Percentiles rank a stretch among this genome's conserved stretches.
phyloP scores from a whole-genome alignment of 2,329 filamentous ascomycete species.

The Tympanopsis confertula region DNA sequence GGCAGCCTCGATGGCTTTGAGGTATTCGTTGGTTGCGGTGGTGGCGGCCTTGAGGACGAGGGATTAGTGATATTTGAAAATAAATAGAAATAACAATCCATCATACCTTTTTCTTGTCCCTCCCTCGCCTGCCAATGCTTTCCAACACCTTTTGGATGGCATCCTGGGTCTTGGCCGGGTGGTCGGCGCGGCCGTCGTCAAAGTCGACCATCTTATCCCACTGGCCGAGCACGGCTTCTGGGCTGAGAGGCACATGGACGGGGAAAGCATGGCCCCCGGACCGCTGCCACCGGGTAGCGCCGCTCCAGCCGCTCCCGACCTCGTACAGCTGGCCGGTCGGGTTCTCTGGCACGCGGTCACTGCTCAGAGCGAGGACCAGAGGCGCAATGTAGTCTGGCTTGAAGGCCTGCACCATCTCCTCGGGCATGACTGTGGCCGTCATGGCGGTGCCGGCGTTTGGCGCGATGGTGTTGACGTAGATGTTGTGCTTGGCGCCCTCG shows the following conservation, averaged over 20 bases:
- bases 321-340: constrained; percentile 84
- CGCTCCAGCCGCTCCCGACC: constrained; percentile 88
- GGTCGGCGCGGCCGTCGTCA: constrained; percentile 73
- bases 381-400: constrained; percentile 98
- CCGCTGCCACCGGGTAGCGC: constrained; percentile 88
- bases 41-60: constrained; percentile 9
- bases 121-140: constrained; percentile 57
- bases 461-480: constrained; percentile 94
- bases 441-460: constrained; percentile 94
- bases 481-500: constrained; percentile 94
- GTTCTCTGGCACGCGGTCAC: constrained; percentile 75
- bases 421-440: constrained; percentile 86
- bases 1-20: constrained; percentile 65
- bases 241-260: constrained; percentile 68
- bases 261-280: constrained; percentile 85
- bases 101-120: constrained; percentile 7
- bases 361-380: constrained; percentile 71
- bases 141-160: constrained; percentile 66
- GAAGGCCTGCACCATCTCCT: constrained; percentile 96
- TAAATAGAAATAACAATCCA: constrained; percentile 3
- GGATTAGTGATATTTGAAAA: constrained; percentile 10
- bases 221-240: constrained; percentile 67
- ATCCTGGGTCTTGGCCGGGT: constrained; percentile 70
- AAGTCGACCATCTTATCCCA: constrained; percentile 78
- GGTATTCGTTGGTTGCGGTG: constrained; percentile 46